These are phyloP conservation scores for Candida loeiensis DNA, from an alignment of 805 yeast genomes.

Conservation along the genomic window DNA sequence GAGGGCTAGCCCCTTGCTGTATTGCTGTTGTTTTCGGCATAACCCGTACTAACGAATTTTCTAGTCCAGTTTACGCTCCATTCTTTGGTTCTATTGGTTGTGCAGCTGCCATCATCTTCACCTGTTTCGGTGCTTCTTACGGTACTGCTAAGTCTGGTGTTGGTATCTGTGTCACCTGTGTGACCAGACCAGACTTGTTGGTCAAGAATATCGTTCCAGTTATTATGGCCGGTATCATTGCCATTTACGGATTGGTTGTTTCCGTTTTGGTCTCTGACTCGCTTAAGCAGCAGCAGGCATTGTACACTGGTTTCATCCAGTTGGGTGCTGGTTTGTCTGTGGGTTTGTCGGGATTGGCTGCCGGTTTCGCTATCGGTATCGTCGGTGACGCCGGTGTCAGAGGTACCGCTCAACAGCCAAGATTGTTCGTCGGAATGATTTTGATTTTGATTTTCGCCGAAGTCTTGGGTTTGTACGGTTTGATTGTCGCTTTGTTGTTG, in stretches of 20 bases:
- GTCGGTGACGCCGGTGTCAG: conserved; percentile 99
- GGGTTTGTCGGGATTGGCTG: conserved; percentile 95
- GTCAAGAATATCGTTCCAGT: conserved; percentile 95
- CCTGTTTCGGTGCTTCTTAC: conserved; percentile 98
- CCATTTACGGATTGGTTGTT: conserved; percentile 96
- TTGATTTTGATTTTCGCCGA: conserved; percentile 98
- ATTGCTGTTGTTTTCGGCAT: neutral
- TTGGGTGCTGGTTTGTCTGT: conserved; percentile 97
- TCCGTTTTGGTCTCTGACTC: conserved; percentile 91
- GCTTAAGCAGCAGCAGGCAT: conserved; percentile 83
- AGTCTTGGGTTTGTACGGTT: conserved; percentile 97
- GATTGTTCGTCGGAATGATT: conserved; percentile 97
- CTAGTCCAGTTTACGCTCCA: conserved; percentile 49
- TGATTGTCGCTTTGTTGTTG: conserved; percentile 94
- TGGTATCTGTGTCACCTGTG: conserved; percentile 98
- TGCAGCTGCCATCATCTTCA: conserved; percentile 98
- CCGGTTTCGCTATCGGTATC: conserved; percentile 98
- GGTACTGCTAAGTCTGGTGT: conserved; percentile 99
- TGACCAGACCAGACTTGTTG: conserved; percentile 92
- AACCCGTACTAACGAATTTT: conserved; percentile 20
- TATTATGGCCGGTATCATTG: conserved; percentile 99
- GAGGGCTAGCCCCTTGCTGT: too few relatives aligned
- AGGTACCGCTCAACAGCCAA: conserved; percentile 97
- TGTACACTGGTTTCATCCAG: conserved; percentile 96
- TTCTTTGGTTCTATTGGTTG: conserved; percentile 99